These are phyloP conservation scores for Pleodorina starrii DNA, from an alignment of 139 green algal species.

Conservation along the genomic window DNA sequence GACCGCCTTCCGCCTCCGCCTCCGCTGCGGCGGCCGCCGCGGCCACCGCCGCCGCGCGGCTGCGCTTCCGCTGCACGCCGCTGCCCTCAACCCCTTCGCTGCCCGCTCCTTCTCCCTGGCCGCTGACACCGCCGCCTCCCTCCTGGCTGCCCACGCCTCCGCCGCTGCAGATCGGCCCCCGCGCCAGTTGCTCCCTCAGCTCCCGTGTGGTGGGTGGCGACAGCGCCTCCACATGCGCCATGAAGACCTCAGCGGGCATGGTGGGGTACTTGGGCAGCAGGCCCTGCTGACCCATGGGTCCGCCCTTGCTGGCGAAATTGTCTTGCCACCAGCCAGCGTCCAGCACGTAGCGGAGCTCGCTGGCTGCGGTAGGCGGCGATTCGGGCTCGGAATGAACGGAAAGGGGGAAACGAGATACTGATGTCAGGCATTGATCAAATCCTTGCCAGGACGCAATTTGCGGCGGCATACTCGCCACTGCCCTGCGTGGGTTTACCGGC, in stretches of 20 bases:
- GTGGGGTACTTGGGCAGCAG: slow-evolving; percentile 34
- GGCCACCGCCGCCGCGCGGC: not conserved
- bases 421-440: too few species aligned
- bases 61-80: not conserved
- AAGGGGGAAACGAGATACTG: too few species aligned
- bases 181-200: not conserved
- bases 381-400: too few species aligned
- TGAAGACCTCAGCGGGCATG: not conserved
- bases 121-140: not conserved
- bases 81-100: not conserved
- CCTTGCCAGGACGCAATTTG: too few species aligned
- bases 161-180: not conserved
- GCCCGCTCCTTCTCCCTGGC: not conserved
- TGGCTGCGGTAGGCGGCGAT: slow-evolving; percentile 17
- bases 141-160: not conserved
- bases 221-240: slow-evolving; percentile 1
- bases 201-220: slow-evolving; percentile 17
- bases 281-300: not conserved
- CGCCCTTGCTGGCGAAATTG: slow-evolving; percentile 15
- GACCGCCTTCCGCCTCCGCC: not conserved
- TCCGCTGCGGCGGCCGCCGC: not conserved
- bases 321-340: slow-evolving; percentile 34
- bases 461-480: too few species aligned
- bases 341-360: slow-evolving; percentile 18
- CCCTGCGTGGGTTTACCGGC: too few species aligned